Base-by-base conservation (phyloP, 805 yeast genomes). In the Yamadazyma paraphyllophila region DNA sequence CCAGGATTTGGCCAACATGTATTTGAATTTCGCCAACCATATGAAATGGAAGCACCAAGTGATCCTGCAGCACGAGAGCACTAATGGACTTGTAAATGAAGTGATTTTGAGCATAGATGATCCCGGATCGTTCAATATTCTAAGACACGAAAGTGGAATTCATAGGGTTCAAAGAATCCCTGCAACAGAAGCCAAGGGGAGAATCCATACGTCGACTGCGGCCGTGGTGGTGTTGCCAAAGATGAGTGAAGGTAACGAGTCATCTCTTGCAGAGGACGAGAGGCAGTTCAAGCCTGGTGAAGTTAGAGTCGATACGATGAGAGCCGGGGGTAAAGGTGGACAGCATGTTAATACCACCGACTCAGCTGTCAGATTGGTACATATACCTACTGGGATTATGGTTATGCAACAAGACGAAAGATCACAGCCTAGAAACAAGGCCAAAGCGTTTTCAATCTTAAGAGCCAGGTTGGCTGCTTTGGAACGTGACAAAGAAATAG, bases 301-400 rank as follows among this genome's bases (percentile, higher is more conserved):
- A 57, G 82, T 94, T 16, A 76, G 97, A 46, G 82, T 94, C 3
- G 99, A 94, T 61, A 90, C 94, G n/a, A 94, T 92, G 96, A 76
- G 99, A 54, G 88, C 98, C 0, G 82, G 96, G 45, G 99, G 99
- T 2, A 85, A 94, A 52, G 99, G 99, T 46, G 99, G 99, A 0
- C 99, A 92, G 69, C 98, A 92, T 60, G 99, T 92, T 31, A 92
- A 92, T 61, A 92, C 96, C 11, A 94, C 98, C 0, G 98, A 92
- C 60, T 89, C 97, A 1, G 99, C 99, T 0, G 98, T 94, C 11
- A 76, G 99, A 56, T 69, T 94, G 24, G 89, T 92, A 1, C 99
- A 94, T 67, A 71, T 86, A 12, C 97, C 98, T 4, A 82, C 96
- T 0, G 97, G 97, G 2, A 82, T 88, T 33, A 82, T 81, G 4